Evolutionary conservation across 305 asterid genomes (phyloP), one percentile per base, ranked within the genome.

Genomic region (Andrographis paniculata): DNA sequence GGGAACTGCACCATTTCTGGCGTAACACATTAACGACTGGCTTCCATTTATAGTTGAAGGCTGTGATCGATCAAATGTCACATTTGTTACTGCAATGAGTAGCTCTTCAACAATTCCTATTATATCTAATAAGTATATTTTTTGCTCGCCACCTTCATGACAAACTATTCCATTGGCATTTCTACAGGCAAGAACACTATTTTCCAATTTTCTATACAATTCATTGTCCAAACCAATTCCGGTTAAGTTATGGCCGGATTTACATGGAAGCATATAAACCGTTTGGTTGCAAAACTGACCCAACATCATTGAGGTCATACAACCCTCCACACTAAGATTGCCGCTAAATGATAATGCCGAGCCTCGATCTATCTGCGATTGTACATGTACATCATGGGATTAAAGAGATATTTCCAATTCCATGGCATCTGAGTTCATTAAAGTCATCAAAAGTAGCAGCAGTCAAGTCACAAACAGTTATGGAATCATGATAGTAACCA

Each of bases 271-370:
- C 36, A 50, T 40, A 58, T 74, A 70, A 45, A 84, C 69, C 23
- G 96, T 80, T 70, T 75, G 81, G 70, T 92, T 92, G 82, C 99
- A 92, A 68, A 72, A 87, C 54, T 53, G 80, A 44, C 99, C 99
- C 51, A 56, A 60, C 75, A 72, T 59, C 59, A 65, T 67, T 20
- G 93, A 70, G 48, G 73, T 62, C 50, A 55, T 50, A 57, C 99
- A 92, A 58, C 94, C 99, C 62, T 92, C 94, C 46, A 92, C 87
- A 35, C 73, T 87, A 36, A 84, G 50, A 49, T 87, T 92, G 50
- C 91, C 93, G 20, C 85, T 69, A 65, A 84, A 87, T 55, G 75
- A 65, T 71, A 73, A 84, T 33, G 67, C 27, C 0, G 65, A 64
- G 19, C 99, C 99, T 66, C 96, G 80, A 64, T 92, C 87, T 53